These are phyloP conservation scores for Actinomucor elegans DNA, from an alignment of 371 early-diverging fungal genomes.

Conservation along the genomic window DNA sequence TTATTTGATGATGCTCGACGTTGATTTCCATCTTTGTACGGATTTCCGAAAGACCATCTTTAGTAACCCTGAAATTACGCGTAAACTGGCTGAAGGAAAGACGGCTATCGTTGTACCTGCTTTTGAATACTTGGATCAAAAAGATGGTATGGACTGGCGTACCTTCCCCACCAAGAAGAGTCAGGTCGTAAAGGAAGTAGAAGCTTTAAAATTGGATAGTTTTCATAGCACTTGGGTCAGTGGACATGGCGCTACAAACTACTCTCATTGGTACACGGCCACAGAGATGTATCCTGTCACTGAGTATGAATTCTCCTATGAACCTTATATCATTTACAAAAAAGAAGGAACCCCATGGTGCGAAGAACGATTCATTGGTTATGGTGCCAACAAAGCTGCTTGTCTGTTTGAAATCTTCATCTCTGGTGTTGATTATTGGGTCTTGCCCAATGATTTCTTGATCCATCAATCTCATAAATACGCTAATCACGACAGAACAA, in stretches of 20 bases:
- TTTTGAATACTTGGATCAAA: slow-evolving; percentile 52
- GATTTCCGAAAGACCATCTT: slow-evolving; percentile 44
- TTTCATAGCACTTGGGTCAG: slow-evolving; percentile 51
- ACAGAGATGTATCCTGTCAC: slow-evolving; percentile 47
- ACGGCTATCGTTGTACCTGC: slow-evolving; percentile 58
- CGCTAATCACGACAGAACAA: slow-evolving; percentile 47
- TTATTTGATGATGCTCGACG: slow-evolving; percentile 61
- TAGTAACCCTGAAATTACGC: slow-evolving; percentile 23
- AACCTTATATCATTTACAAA: slow-evolving; percentile 55
- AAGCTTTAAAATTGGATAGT: slow-evolving; percentile 36
- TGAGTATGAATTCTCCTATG: slow-evolving; percentile 54
- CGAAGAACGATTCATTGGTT: slow-evolving; percentile 63
- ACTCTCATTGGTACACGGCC: slow-evolving; percentile 46
- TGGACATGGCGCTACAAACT: slow-evolving; percentile 58
- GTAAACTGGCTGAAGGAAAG: slow-evolving; percentile 34
- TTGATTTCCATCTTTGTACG: slow-evolving; percentile 61
- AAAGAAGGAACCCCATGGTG: slow-evolving; percentile 58
- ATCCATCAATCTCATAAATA: slow-evolving; percentile 63
- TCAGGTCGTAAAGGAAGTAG: slow-evolving; percentile 31
- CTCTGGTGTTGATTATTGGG: slow-evolving; percentile 57
- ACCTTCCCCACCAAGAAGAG: slow-evolving; percentile 46
- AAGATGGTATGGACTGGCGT: slow-evolving; percentile 45
- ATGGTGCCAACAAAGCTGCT: slow-evolving; percentile 66
- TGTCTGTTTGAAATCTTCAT: slow-evolving; percentile 61
- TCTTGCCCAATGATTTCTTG: slow-evolving; percentile 55